phyloP scores from a whole-genome alignment of 805 yeast genomes.

The Scheffersomyces coipomensis region DNA sequence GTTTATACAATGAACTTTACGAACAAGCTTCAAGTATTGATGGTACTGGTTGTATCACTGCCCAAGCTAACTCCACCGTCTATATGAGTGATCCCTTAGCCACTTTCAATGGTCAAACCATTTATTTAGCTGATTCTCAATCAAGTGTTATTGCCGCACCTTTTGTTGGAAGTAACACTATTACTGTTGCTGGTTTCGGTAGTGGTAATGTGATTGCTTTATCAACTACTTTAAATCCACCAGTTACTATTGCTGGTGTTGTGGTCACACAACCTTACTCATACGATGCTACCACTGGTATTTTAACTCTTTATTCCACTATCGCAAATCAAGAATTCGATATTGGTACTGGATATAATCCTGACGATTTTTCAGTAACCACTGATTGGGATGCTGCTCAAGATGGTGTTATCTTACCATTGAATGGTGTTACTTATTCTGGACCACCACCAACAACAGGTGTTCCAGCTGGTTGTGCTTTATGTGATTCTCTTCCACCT shows the following conservation, averaged over 20 bases:
- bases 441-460: conserved; percentile 14
- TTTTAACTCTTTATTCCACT: conserved; percentile 12
- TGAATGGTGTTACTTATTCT: conserved; percentile 13
- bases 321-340: conserved; percentile 8
- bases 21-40: conserved; percentile 16
- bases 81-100: conserved; percentile 13
- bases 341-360: conserved; percentile 23
- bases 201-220: conserved; percentile 15
- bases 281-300: conserved; percentile 15
- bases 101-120: conserved; percentile 11
- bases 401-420: conserved; percentile 15
- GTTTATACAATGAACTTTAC: conserved; percentile 19
- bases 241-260: conserved; percentile 2
- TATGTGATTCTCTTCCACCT: conserved; percentile 14
- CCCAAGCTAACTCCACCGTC: conserved; percentile 14
- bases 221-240: background rate
- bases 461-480: conserved; percentile 17
- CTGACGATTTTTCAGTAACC: conserved; percentile 8
- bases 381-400: conserved; percentile 6
- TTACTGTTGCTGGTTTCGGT: conserved; percentile 26
- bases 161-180: conserved; percentile 14
- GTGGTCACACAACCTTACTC: background rate
- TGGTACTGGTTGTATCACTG: conserved; percentile 24
- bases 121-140: conserved; percentile 12
- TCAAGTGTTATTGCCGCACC: conserved; percentile 15